A percentile compares a stretch with the other conserved stretches of the same genome.
These are phyloP conservation scores for Monosporascus sp. DNA, from an alignment of 2,329 filamentous ascomycete genomes.

Conservation along the genomic window DNA sequence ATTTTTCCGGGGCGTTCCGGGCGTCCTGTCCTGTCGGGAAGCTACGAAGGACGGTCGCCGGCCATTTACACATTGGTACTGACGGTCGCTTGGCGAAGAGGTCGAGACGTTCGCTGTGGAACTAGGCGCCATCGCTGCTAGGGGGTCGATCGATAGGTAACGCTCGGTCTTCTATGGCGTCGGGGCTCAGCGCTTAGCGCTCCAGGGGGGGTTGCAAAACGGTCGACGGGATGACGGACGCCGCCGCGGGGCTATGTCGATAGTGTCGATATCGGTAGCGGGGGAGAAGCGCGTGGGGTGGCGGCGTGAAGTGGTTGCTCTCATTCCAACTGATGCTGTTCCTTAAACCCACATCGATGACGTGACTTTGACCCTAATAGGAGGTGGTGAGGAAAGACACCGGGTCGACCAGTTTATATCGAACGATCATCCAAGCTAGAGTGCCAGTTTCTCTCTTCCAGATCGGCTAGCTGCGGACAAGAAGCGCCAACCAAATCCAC, in stretches of 20 bases:
- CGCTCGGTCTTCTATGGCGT: constrained; percentile 3
- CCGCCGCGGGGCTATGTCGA: not conserved
- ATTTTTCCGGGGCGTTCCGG: constrained; percentile 57
- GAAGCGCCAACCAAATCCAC: not conserved
- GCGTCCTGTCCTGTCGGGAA: constrained; percentile 38
- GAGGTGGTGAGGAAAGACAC: not conserved
- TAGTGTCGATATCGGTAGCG: not conserved
- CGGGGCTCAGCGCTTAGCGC: not conserved
- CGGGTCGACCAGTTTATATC: not conserved
- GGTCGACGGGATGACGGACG: not conserved
- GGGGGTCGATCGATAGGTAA: constrained; percentile 8
- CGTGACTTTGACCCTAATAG: not conserved
- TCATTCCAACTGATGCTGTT: constrained; percentile 15
- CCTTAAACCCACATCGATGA: not conserved
- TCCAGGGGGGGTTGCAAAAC: not conserved
- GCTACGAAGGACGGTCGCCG: constrained; percentile 31
- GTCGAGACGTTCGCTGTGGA: constrained; percentile 19
- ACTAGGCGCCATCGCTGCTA: constrained; percentile 32
- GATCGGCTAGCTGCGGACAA: not conserved
- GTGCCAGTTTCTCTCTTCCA: not conserved
- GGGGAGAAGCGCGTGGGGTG: constrained; percentile 8
- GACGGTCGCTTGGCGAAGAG: constrained; percentile 28
- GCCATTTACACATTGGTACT: constrained; percentile 38
- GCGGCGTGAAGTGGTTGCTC: constrained; percentile 9
- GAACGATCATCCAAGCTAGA: not conserved